Conservation (phyloP, 495 filamentous ascomycete genomes). For the Aspergillus saccharolyticus region DNA sequence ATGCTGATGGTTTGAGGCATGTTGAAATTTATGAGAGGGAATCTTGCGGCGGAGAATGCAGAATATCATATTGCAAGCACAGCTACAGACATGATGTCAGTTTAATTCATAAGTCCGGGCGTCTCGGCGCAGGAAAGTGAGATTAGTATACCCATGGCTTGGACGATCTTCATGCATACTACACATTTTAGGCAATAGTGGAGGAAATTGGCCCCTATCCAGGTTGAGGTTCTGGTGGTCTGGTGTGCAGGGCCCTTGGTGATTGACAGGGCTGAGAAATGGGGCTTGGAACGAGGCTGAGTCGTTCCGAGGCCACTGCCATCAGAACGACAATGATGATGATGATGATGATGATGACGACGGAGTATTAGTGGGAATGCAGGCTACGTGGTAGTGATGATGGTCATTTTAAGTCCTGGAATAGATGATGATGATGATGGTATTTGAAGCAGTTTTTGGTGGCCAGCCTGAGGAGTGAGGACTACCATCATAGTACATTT, state of each 20-base stretch:
- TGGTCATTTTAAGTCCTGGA: too few relatives aligned
- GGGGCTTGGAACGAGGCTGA: background rate
- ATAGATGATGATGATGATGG: too few relatives aligned
- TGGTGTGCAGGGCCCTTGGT: background rate
- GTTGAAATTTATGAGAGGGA: background rate
- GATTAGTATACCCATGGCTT: background rate
- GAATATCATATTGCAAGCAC: background rate
- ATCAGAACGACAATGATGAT: background rate
- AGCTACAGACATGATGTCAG: slow-evolving; percentile 4
- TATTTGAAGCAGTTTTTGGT: too few relatives aligned
- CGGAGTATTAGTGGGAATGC: too few relatives aligned
- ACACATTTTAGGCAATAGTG: background rate
- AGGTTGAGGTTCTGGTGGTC: too few relatives aligned
- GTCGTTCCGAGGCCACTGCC: background rate
- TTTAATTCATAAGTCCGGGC: background rate
- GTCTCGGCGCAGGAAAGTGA: background rate
- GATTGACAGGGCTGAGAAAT: background rate
- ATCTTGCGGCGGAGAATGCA: too few relatives aligned
- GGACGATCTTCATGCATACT: background rate
- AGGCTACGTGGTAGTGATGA: too few relatives aligned
- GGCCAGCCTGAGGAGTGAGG: too few relatives aligned
- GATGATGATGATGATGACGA: background rate
- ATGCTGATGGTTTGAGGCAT: background rate
- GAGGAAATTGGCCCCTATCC: too few relatives aligned
- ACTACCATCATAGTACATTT: too few relatives aligned